Evolutionary conservation across 1,284 basidiomycete genomes (phyloP).

Genomic region (Ceratobasidium sp.): DNA sequence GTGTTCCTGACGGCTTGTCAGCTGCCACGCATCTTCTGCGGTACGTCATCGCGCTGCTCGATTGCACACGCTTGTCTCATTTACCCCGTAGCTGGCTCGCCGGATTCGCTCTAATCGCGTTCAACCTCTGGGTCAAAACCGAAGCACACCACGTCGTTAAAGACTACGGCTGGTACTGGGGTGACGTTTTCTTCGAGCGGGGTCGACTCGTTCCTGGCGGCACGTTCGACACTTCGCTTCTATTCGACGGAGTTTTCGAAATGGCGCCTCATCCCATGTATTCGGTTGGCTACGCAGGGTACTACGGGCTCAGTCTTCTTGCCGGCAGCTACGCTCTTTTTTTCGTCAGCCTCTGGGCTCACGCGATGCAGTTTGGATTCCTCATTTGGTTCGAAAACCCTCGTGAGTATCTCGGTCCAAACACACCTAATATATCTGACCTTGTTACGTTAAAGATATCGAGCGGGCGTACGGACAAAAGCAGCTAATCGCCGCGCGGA

Average conservation of each 20-base stretch:
- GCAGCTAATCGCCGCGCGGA: conserved; percentile 86
- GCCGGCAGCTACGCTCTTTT: conserved; percentile 91
- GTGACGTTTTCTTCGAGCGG: conserved; percentile 97
- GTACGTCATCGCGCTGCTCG: conserved; percentile 58
- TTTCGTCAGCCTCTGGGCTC: conserved; percentile 92
- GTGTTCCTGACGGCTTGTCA: conserved; percentile 83
- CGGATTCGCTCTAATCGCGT: conserved; percentile 87
- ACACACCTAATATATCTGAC: conserved; percentile 31
- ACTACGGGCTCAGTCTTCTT: conserved; percentile 93
- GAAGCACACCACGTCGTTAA: conserved; percentile 98
- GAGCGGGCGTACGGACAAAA: conserved; percentile 91
- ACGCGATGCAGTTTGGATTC: conserved; percentile 96
- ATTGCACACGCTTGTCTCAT: neutral
- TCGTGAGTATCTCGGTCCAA: conserved; percentile 68
- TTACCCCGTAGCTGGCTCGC: conserved; percentile 78
- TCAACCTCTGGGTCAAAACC: conserved; percentile 99
- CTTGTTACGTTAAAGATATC: conserved; percentile 72
- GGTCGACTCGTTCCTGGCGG: conserved; percentile 58
- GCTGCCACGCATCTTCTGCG: conserved; percentile 81
- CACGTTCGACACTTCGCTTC: conserved; percentile 71
- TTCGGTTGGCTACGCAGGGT: conserved; percentile 95
- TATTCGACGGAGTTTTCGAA: conserved; percentile 99
- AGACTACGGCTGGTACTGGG: conserved; percentile 97
- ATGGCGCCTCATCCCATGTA: conserved; percentile 94
- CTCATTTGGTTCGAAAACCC: conserved; percentile 98